Evolutionary conservation across 2,329 filamentous ascomycete species (phyloP), one percentile per base, ranked within the genome.

Genomic region (Apiospora aurea): DNA sequence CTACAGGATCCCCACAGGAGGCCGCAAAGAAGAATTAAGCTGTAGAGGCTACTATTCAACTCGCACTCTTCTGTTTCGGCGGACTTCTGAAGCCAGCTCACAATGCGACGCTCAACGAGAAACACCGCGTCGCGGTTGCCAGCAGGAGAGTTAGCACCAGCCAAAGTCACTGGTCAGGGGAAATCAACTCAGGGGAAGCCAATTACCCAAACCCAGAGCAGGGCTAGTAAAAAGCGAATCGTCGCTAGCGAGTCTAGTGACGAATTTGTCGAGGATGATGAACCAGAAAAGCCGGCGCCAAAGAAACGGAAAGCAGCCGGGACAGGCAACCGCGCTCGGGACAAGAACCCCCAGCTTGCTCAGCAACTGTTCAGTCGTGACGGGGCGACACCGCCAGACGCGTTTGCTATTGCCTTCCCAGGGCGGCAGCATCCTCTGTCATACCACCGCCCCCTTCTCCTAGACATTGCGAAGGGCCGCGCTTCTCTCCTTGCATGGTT

Each of bases 401-500:
- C 29, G 18, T 41, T 41, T 64, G 14, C 76, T 34, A 77, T 77
- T 43, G 68, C 61, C 34, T 77, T 78, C 8, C 81, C 79, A 1
- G 69, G 51, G 29, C 79, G 82, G 8, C 72, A 66, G n/a, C 86
- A 88, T 72, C 49, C 71, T 41, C 70, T 80, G n/a, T 67, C 75
- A 43, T 90, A 90, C 72, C 88, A 90, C 76, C 81, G 81, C 2
- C 87, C 88, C 0, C 79, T 86, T 5, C 81, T 90, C 2, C 81
- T 90, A 1, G 79, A 84, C 72, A 83, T 80, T 24, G 73, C 74
- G 4, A 53, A 77, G 0, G 76, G 79, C 21, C 83, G 85, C 1
- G 74, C 75, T 1, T 74, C 81, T 6, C 82, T 90, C 1, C 83
- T 90, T 1, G 44, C 75, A 21, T 90, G 88, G 88, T 90, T 89